Percentiles rank a stretch among this genome's conserved stretches.
phyloP scores from a whole-genome alignment of 164 flowering plant genomes.

The Chimonanthus praecox region DNA sequence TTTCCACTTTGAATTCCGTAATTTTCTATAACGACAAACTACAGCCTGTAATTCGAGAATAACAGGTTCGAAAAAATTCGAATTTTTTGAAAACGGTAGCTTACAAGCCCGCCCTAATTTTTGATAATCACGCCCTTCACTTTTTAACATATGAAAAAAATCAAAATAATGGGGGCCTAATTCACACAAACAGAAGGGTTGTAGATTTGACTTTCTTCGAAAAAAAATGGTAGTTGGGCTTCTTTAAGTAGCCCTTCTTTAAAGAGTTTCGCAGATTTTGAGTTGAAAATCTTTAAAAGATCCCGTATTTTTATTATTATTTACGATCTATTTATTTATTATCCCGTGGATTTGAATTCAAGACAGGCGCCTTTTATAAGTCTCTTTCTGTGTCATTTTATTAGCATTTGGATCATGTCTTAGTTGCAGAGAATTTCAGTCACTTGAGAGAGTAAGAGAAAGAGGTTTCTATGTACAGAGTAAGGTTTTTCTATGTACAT shows the following conservation, averaged over 20 bases:
- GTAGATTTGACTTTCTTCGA: background rate
- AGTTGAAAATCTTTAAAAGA: background rate
- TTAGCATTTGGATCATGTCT: conserved; percentile 25
- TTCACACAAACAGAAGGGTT: background rate
- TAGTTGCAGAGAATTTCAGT: conserved; percentile 20
- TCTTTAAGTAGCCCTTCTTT: background rate
- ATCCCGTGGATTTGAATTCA: conserved; percentile 39
- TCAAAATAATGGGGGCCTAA: background rate
- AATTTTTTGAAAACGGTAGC: background rate
- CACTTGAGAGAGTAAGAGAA: conserved; percentile 1
- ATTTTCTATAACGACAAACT: conserved; percentile 26
- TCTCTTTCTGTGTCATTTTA: conserved; percentile 27
- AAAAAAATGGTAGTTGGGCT: background rate
- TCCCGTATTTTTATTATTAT: background rate
- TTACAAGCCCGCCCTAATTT: background rate
- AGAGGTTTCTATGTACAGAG: conserved; percentile 9
- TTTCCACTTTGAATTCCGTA: conserved; percentile 15
- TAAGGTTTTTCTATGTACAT: conserved; percentile 25
- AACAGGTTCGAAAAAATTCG: background rate
- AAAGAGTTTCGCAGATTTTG: background rate
- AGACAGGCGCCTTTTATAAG: conserved; percentile 35
- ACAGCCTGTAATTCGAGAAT: conserved; percentile 20
- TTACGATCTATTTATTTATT: background rate
- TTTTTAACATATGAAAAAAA: background rate
- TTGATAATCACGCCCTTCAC: background rate